These are phyloP conservation scores for Euphrasia confusa DNA, from an alignment of 257 asterid species.

Conservation along the genomic window DNA sequence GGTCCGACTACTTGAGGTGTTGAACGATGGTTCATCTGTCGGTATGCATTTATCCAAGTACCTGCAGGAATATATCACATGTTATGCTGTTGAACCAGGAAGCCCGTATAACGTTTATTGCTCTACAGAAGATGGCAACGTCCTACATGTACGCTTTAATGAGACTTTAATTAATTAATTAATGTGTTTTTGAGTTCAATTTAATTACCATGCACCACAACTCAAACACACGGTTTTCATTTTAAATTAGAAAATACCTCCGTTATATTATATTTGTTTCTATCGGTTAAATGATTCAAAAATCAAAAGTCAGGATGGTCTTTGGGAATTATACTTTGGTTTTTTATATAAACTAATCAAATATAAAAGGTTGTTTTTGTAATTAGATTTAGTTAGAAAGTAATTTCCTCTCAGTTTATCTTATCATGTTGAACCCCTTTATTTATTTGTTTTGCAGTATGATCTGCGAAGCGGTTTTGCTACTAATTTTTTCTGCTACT, in stretches of 20 bases:
- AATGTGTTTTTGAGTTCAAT: not conserved
- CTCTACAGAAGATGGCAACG: constrained; percentile 81
- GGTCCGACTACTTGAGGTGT: constrained; percentile 60
- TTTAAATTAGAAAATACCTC: not conserved
- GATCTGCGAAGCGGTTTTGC: constrained; percentile 66
- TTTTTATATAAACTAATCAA: no score
- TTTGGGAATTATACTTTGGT: no score
- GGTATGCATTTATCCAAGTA: constrained; percentile 60
- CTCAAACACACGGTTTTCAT: not conserved
- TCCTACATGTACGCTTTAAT: constrained; percentile 49
- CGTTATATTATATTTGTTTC: not conserved
- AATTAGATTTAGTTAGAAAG: no score
- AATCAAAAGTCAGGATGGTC: no score
- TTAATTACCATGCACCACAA: not conserved
- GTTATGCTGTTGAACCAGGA: constrained; percentile 85
- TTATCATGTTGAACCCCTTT: no score
- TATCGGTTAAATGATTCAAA: no score
- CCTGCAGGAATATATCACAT: constrained; percentile 63
- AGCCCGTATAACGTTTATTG: constrained; percentile 69
- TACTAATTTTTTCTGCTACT: constrained; percentile 62
- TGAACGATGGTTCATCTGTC: constrained; percentile 59
- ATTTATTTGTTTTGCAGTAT: constrained; percentile 46
- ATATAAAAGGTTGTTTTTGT: no score
- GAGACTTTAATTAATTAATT: not conserved
- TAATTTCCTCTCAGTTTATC: no score